phyloP scores from a whole-genome alignment of 345 rosid genomes.

The Lumnitzera littorea region DNA sequence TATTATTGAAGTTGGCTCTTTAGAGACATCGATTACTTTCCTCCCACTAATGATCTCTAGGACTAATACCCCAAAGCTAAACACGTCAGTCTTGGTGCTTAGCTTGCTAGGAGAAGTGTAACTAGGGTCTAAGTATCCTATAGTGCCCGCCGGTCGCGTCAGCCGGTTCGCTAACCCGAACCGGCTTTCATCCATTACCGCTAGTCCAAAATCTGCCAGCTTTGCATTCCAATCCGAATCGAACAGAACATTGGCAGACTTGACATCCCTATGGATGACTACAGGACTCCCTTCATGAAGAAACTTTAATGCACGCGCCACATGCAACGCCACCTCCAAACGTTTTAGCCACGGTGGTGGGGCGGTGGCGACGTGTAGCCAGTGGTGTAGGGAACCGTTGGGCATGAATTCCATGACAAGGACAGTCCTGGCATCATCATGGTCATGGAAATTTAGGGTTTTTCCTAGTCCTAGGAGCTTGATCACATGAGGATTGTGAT shows the following conservation, averaged over 20 bases:
- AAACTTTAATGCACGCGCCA: conserved; percentile 51
- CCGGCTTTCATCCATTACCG: conserved; percentile 15
- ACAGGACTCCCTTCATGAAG: conserved; percentile 36
- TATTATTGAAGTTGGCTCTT: conserved; percentile 39
- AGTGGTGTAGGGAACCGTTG: conserved; percentile 54
- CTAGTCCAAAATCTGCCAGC: conserved; percentile 66
- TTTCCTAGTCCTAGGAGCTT: conserved; percentile 30
- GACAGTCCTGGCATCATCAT: conserved; percentile 6
- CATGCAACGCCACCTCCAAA: conserved; percentile 43
- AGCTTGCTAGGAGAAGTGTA: conserved; percentile 46
- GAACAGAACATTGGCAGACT: conserved; percentile 57
- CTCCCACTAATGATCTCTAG: conserved; percentile 62
- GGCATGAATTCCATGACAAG: conserved; percentile 79
- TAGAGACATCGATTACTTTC: conserved; percentile 49
- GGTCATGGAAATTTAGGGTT: neutral
- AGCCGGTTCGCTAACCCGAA: conserved; percentile 17
- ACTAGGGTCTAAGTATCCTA: conserved; percentile 70
- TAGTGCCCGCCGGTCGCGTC: conserved; percentile 70
- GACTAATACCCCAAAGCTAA: conserved; percentile 57
- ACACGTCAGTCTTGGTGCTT: conserved; percentile 54
- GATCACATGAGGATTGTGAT: conserved; percentile 27
- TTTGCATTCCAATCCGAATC: conserved; percentile 50
- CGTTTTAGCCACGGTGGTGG: conserved; percentile 52
- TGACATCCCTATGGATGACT: conserved; percentile 68
- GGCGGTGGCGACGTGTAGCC: conserved; percentile 28